These are phyloP conservation scores for Salvia sclarea DNA, from an alignment of 305 asterid species.

Conservation along the genomic window DNA sequence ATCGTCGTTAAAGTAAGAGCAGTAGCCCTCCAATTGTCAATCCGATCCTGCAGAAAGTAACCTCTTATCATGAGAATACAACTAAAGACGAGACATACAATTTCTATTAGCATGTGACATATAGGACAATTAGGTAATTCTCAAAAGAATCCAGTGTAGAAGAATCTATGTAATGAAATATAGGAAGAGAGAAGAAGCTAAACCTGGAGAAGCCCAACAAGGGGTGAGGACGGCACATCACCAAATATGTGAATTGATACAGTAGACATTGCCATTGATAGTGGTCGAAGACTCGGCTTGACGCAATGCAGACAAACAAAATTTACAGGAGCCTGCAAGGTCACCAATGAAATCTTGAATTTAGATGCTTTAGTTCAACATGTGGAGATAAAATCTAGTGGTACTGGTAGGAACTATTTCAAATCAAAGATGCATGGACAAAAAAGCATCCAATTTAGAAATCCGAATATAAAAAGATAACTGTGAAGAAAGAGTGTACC, in stretches of 20 bases:
- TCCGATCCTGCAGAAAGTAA: conserved; percentile 62
- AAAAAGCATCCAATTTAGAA: conserved; percentile 5
- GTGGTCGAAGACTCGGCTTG: conserved; percentile 84
- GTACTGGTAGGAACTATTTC: neutral
- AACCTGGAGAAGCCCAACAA: conserved; percentile 96
- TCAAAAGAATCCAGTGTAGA: neutral
- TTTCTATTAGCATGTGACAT: neutral
- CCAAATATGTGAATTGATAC: conserved; percentile 90
- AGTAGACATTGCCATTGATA: conserved; percentile 92
- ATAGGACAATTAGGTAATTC: too few relatives aligned
- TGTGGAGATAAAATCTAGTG: neutral
- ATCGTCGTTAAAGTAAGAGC: conserved; percentile 74
- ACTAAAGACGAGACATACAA: neutral
- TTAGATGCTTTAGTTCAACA: neutral
- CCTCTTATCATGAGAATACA: neutral
- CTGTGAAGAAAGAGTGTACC: conserved; percentile 47
- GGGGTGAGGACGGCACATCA: conserved; percentile 95
- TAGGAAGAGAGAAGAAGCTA: neutral
- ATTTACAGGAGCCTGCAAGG: conserved; percentile 86
- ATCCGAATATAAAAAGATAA: conserved; percentile 1
- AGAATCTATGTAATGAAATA: neutral
- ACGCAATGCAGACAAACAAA: conserved; percentile 85
- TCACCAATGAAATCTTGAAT: conserved; percentile 7
- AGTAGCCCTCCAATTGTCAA: conserved; percentile 79
- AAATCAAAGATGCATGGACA: neutral